Conservation (phyloP, 208 protist genomes). For the Tritrichomonas foetus region DNA sequence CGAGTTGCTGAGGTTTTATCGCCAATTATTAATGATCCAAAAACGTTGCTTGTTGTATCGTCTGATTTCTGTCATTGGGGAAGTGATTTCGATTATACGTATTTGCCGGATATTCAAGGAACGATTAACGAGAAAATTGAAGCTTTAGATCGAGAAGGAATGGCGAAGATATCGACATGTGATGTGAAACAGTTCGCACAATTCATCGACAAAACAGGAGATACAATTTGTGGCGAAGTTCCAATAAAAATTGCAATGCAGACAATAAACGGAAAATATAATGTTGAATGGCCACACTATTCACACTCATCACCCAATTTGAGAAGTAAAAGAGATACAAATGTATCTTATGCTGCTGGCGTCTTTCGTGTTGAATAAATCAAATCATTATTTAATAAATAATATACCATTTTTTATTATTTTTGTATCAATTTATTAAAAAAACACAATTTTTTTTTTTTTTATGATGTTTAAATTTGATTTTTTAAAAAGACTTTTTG, state of each 20-base stretch:
- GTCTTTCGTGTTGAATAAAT: not conserved
- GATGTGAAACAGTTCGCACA: not conserved
- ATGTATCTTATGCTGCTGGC: not conserved
- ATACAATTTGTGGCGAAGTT: slow-evolving; percentile 38
- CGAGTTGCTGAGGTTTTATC: not conserved
- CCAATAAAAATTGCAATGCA: slow-evolving; percentile 12
- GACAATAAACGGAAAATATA: not conserved
- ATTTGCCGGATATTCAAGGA: not conserved
- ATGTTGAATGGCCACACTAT: not conserved
- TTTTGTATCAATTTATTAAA: too few species aligned
- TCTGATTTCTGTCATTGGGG: slow-evolving; percentile 42
- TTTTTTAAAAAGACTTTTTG: too few species aligned
- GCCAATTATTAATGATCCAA: not conserved
- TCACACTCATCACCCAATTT: not conserved
- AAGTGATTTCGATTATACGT: slow-evolving; percentile 12
- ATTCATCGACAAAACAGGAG: not conserved
- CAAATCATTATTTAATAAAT: too few species aligned
- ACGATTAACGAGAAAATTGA: slow-evolving; percentile 13
- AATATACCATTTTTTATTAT: too few species aligned
- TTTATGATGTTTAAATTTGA: too few species aligned
- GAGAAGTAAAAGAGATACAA: not conserved
- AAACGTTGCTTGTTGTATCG: slow-evolving; percentile 19
- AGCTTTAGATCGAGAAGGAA: not conserved
- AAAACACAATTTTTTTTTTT: too few species aligned
- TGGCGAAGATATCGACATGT: not conserved